Evolutionary conservation across 2,329 filamentous ascomycete species (phyloP).

Genomic region (Fusarium vanettenii): DNA sequence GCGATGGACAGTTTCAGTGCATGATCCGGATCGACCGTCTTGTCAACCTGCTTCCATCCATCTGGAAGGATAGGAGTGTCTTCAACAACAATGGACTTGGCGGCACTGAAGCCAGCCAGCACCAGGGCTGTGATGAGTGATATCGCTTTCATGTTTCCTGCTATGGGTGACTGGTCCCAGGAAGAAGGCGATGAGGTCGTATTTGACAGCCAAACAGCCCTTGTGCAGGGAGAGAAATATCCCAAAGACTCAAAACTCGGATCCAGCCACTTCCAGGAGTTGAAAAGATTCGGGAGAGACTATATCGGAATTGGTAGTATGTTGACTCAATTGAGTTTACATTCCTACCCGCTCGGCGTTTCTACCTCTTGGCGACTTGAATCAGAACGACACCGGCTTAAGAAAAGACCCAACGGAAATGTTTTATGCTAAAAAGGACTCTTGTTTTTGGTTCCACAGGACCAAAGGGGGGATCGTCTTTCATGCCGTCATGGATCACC

Average conservation of each 20-base stretch:
- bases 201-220: background rate
- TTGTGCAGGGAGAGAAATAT: background rate
- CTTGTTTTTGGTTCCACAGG: conserved; percentile 21
- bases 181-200: background rate
- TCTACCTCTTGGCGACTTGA: background rate
- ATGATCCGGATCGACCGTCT: conserved; percentile 37
- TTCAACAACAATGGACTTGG: conserved; percentile 42
- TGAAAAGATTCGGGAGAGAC: background rate
- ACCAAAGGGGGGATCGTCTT: conserved; percentile 32
- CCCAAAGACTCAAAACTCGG: background rate
- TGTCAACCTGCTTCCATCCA: conserved; percentile 46
- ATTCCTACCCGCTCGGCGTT: background rate
- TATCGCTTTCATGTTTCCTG: conserved; percentile 29
- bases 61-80: conserved; percentile 42
- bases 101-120: conserved; percentile 39
- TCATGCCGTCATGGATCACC: conserved; percentile 34
- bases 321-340: background rate
- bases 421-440: conserved; percentile 8
- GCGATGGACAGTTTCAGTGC: conserved; percentile 48
- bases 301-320: background rate
- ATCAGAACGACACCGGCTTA: background rate
- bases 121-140: conserved; percentile 28
- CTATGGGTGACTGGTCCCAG: background rate
- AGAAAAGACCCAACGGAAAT: background rate
- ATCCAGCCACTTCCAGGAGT: background rate